Evolutionary conservation across 805 yeast species (phyloP).

Genomic region (Debaryomyces tyrocola): DNA sequence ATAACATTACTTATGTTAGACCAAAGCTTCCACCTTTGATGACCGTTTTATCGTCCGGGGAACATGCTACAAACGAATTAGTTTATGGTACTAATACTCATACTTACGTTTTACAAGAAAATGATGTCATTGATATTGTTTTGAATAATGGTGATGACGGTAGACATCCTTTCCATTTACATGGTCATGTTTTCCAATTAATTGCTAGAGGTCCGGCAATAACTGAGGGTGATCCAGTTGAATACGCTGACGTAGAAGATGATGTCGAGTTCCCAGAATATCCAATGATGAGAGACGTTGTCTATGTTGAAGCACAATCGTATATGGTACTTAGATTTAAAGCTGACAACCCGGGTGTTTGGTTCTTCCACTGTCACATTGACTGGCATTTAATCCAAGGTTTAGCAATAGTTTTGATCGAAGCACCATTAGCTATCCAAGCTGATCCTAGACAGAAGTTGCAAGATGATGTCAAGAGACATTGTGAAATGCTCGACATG

Average conservation of each 20-base stretch:
- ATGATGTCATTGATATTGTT: constrained; percentile 72
- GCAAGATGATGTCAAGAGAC: constrained; percentile 57
- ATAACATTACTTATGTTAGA: constrained; percentile 58
- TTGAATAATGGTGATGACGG: constrained; percentile 79
- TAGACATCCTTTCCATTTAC: constrained; percentile 77
- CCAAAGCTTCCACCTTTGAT: constrained; percentile 74
- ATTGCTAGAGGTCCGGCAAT: constrained; percentile 52
- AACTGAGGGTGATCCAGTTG: constrained; percentile 52
- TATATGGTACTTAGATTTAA: constrained; percentile 67
- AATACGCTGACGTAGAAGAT: constrained; percentile 39
- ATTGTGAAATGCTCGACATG: constrained; percentile 60
- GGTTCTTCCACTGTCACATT: constrained; percentile 92
- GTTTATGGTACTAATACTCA: constrained; percentile 77
- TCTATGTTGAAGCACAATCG: constrained; percentile 65
- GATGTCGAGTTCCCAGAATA: constrained; percentile 48
- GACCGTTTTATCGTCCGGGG: constrained; percentile 64
- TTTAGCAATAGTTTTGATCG: constrained; percentile 67
- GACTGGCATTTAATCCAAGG: constrained; percentile 88
- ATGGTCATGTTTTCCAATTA: constrained; percentile 71
- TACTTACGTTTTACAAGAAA: constrained; percentile 56
- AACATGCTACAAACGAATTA: constrained; percentile 50
- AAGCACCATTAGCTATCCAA: constrained; percentile 61
- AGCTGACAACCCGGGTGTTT: constrained; percentile 89
- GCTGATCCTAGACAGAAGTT: constrained; percentile 47
- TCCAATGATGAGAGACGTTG: constrained; percentile 73